These are phyloP conservation scores for Schwanniomyces occidentalis DNA, from an alignment of 805 yeast genomes.

Conservation along the genomic window DNA sequence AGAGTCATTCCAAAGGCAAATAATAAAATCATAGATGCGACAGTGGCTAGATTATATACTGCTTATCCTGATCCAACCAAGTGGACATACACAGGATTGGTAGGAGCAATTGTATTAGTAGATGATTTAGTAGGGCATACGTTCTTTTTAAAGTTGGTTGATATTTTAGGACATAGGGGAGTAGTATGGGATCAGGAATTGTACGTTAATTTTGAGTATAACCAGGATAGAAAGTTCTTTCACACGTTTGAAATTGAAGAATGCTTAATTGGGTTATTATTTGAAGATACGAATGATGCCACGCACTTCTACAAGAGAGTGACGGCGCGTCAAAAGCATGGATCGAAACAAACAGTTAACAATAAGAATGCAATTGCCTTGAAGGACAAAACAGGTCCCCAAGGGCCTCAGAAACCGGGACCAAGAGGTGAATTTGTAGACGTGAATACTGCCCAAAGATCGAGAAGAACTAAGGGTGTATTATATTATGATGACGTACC, in stretches of 20 bases:
- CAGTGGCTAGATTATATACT: constrained; percentile 84
- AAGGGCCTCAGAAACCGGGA: constrained; percentile 40
- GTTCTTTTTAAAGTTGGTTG: constrained; percentile 86
- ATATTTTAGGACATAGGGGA: constrained; percentile 77
- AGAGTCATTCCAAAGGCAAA: constrained; percentile 85
- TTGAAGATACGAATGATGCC: constrained; percentile 89
- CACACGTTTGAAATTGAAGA: constrained; percentile 94
- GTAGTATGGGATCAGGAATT: constrained; percentile 97
- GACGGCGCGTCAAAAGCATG: constrained; percentile 73
- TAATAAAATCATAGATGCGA: constrained; percentile 85
- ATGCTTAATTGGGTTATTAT: constrained; percentile 80
- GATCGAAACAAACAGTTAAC: constrained; percentile 78
- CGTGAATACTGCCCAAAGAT: constrained; percentile 52
- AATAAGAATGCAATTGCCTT: constrained; percentile 88
- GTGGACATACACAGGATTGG: constrained; percentile 87
- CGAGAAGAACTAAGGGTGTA: constrained; percentile 56
- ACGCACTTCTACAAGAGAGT: constrained; percentile 81
- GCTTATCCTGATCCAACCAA: constrained; percentile 80
- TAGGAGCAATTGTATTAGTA: constrained; percentile 84
- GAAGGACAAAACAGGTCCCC: constrained; percentile 42
- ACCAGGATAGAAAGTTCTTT: constrained; percentile 93
- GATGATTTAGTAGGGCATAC: constrained; percentile 96
- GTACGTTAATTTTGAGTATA: constrained; percentile 82
- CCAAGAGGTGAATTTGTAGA: constrained; percentile 64
- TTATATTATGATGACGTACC: constrained; percentile 76